Evolutionary conservation across 2,329 filamentous ascomycete species (phyloP), one percentile per base, ranked within the genome.

Genomic region (Colletotrichum coccodes): DNA sequence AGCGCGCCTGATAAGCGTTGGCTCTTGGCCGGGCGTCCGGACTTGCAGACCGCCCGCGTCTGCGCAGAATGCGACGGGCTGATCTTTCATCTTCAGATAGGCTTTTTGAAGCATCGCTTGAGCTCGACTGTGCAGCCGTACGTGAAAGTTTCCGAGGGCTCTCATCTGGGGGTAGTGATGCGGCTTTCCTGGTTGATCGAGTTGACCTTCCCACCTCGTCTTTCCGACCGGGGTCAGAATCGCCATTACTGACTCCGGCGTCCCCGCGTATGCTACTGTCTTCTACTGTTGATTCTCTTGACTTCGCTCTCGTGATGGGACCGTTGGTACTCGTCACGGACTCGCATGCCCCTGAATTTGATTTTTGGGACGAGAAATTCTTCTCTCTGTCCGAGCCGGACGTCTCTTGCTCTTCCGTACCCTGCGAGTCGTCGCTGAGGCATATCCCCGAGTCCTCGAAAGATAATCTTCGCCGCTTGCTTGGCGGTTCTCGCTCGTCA

Each of bases 391-490:
- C 34, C 28, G 38, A 59, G 7, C 21, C 12, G 6, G 23, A 21
- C 23, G 18, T 56, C 30, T 47, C 53, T 6, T 42, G 26, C 12
- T 18, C 46, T 18, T 23, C 50, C 2, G 12, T 32, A 18, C 9
- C 36, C 16, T 66, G 62, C 18, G 63, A 40, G 21, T 60, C 62
- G 26, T 60, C 66, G 34, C 56, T 69, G 8, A 69, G 47, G n/a
- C 56, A 69, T 21, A 69, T 66, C 14, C 40, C 66, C 2, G 66
- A 59, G 3, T 65, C 69, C 38, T 77, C 75, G 26, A 70, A 66
- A 5, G 76, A 77, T n/a, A 79, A 38, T 69, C 72, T 80, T 8
- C 78, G 77, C 53, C 79, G 76, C 72, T 82, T 84, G 11, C 70
- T 53, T 5, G 75, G 75, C 26, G 70, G 74, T 58, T 57, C 73